Base-by-base conservation (phyloP, 352 stramenopile genomes). In the Globisporangium cystogenes region DNA sequence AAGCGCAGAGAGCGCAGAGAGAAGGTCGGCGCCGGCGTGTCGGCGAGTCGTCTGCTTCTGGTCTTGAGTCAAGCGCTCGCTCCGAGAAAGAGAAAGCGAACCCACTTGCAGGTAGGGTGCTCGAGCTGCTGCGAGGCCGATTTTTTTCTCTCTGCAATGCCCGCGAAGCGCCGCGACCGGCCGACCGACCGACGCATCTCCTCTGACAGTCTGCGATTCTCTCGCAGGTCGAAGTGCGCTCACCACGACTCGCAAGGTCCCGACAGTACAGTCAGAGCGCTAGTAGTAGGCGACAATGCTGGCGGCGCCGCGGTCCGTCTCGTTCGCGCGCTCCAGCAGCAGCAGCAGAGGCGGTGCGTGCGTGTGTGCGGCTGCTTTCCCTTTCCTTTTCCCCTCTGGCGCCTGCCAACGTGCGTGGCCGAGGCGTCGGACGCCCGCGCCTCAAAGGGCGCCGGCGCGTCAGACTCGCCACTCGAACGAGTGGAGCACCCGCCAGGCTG, bases 301-400 rank as follows among this genome's bases (percentile, higher is more conserved):
- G n/a, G 40, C 40, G 21, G 18, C 29, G 20, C 47, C 47, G 20
- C 47, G 29, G 4, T 52, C 47, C n/a, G 29, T 52, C 18, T 39
- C 47, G 29, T 52, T 45, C 40, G 40, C 40, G 40, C 40, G 20
- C n/a, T 12, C 6, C 18, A 44, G 39, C 39, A 44, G 39, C 39
- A 45, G 40, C 40, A 27, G 7, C 18, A 45, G 40, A 45, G 40
- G 40, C 40, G 40, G 40, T 45, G 40, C 40, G 40, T 45, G 40
- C 16, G 18, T 4, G 3, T 43, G 0, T 43, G 29, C 8, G 18
- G 33, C 33, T 12, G 14, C 31, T 39, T 39, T 39, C 12, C 33
- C 12, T 44, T 27, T 45, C n/a, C 11, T 27, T 27, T 45, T 12
- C 8, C 12, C 40, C 23, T 45, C n/a, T n/a, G n/a, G n/a, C n/a